Evolutionary conservation across 768 basidiomycete species (phyloP), one percentile per base, ranked within the genome.

Genomic region (Phylloporus sp.): DNA sequence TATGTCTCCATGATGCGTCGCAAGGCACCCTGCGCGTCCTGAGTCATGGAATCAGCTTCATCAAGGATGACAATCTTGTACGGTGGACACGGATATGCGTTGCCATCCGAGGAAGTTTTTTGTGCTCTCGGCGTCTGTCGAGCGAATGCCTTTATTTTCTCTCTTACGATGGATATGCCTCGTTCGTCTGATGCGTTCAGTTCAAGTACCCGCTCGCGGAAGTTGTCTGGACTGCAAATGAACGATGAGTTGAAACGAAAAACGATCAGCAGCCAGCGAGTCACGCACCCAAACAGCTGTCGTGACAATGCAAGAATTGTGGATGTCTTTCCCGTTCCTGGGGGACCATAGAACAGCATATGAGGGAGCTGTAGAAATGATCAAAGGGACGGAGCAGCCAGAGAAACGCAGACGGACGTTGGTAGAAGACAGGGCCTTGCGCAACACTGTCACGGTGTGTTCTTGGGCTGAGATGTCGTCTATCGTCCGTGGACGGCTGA

Each of bases 1-100:
- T 98, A 93, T n/a, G 84, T 94, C 68, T 99, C 96, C 96, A 99
- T 99, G 63, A 98, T 98, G n/a, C 96, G 81, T 33, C 96, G 78
- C 32, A 99, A 73, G 0, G 96, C 96, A 27, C 87, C 93, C 65
- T 99, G 96, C 5, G 96, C 96, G 62, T 99, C 96, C 69, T 98
- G 95, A 6, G 96, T 99, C 96, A 99, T 99, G 6, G 92, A 95
- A 66, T 99, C 96, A 18, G 96, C 96, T 69, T 99, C 96, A 59
- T 99, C 96, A 21, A 99, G 80, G 52, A 99, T 98, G 62, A 99
- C 86, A 54, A 99, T 95, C 65, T 99, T 99, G 75, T 90, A 99
- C 0, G 96, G 96, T 13, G 96, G 96, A 64, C 90, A 95, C 35
- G 94, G 95, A 62, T 97, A 98, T 34, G 73, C 77, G 60, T 87